These are phyloP conservation scores for Mortierella sp. DNA, from an alignment of 371 early-diverging fungal genomes.

Conservation along the genomic window DNA sequence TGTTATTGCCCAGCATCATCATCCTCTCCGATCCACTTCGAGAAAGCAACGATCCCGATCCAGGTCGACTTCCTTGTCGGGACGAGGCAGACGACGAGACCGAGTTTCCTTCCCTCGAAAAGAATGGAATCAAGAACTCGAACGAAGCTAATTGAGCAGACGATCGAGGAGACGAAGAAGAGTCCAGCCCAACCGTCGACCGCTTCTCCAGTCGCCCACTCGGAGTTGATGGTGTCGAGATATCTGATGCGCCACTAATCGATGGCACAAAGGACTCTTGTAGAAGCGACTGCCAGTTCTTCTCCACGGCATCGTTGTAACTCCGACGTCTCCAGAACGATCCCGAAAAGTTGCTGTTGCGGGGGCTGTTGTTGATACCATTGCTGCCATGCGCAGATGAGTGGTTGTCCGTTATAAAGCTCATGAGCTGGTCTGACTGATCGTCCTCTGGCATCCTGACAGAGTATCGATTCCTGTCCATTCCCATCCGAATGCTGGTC, in stretches of 20 bases:
- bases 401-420: not conserved
- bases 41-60: not conserved
- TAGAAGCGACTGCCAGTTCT: conserved; percentile 33
- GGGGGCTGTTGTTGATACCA: not conserved
- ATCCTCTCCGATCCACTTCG: not conserved
- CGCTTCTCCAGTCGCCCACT: conserved; percentile 5
- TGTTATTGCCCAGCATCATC: not conserved
- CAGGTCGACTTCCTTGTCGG: not conserved
- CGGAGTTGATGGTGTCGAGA: conserved; percentile 20
- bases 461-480: conserved; percentile 53
- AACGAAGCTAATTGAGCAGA: conserved; percentile 21
- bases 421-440: conserved; percentile 7
- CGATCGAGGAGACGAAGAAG: conserved; percentile 18
- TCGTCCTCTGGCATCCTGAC: conserved; percentile 52
- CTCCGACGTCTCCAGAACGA: conserved; percentile 48
- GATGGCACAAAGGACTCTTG: conserved; percentile 6
- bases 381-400: not conserved
- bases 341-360: not conserved
- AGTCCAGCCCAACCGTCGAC: conserved; percentile 1
- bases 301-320: conserved; percentile 39
- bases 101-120: conserved; percentile 1
- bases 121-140: conserved; percentile 33
- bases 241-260: not conserved
- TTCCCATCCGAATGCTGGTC: conserved; percentile 54
- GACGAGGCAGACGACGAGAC: not conserved